Percentiles rank a stretch among this genome's conserved stretches.
phyloP scores from a whole-genome alignment of 2,329 filamentous ascomycete species.

The Drechslerella dactyloides region DNA sequence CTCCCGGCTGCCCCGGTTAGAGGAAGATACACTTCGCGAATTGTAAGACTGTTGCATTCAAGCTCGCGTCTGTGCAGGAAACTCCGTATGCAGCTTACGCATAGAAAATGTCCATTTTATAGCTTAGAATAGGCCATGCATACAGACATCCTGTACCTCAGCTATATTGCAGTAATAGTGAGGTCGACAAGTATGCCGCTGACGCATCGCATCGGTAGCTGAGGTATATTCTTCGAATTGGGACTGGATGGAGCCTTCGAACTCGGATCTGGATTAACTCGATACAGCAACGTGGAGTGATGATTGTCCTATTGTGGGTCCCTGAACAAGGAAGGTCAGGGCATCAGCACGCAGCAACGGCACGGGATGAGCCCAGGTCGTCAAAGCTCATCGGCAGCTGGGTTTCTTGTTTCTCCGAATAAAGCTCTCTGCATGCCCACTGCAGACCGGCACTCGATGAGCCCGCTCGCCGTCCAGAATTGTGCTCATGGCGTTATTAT shows the following conservation, averaged over 20 bases:
- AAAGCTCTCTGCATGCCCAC: neutral
- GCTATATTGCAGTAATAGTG: neutral
- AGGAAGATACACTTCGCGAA: neutral
- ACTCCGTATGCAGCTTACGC: neutral
- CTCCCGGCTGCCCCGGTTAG: neutral
- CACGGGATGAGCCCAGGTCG: constrained; percentile 30
- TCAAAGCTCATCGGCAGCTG: constrained; percentile 19
- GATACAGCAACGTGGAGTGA: constrained; percentile 34
- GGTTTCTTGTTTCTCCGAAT: constrained; percentile 21
- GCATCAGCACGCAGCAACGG: constrained; percentile 5
- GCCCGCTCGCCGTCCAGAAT: neutral
- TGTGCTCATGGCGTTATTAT: neutral
- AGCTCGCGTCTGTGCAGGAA: neutral
- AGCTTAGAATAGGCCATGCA: neutral
- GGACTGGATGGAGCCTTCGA: neutral
- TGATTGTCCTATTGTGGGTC: constrained; percentile 32
- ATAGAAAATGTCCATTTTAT: neutral
- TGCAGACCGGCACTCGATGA: constrained; percentile 20
- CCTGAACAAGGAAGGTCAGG: constrained; percentile 16
- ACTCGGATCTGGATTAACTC: constrained; percentile 8
- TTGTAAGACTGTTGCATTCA: neutral
- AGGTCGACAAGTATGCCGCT: neutral
- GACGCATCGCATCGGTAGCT: neutral
- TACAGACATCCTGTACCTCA: neutral
- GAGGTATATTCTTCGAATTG: neutral